Percentiles rank a stretch among this genome's conserved stretches.
Conservation (phyloP, 768 basidiomycete genomes). For the Phlebiopsis gigantea region DNA sequence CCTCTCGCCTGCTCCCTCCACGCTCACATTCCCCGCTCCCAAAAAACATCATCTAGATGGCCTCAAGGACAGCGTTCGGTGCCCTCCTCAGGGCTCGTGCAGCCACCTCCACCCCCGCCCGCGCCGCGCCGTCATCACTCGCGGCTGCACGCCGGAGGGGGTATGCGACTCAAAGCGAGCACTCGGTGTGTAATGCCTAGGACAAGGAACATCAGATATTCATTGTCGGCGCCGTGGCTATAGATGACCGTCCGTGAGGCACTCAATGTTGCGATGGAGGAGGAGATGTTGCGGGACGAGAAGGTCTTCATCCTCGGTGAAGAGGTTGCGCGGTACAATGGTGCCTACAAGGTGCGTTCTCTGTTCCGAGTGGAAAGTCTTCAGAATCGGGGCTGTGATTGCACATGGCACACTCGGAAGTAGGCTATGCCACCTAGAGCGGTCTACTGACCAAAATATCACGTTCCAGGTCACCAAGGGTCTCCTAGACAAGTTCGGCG, state of each 20-base stretch:
- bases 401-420: no score
- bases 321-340: constrained; percentile 98
- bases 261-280: constrained; percentile 96
- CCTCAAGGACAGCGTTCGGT: constrained; percentile 56
- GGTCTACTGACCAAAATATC: background rate
- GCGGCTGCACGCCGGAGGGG: constrained; percentile 33
- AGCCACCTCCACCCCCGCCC: constrained; percentile 37
- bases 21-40: constrained; percentile 25
- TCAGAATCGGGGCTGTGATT: no score
- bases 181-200: constrained; percentile 37
- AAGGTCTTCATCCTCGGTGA: constrained; percentile 94
- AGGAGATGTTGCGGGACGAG: constrained; percentile 97
- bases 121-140: constrained; percentile 34
- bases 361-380: background rate
- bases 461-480: constrained; percentile 86
- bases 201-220: no score
- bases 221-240: background rate
- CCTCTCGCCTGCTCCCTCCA: constrained; percentile 13
- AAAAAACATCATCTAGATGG: constrained; percentile 40
- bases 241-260: constrained; percentile 99
- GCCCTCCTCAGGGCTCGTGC: constrained; percentile 48
- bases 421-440: background rate
- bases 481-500: constrained; percentile 97
- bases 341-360: constrained; percentile 80
- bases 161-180: constrained; percentile 54